phyloP scores from a whole-genome alignment of 495 filamentous ascomycete species.

The Pyrenula massariospora region DNA sequence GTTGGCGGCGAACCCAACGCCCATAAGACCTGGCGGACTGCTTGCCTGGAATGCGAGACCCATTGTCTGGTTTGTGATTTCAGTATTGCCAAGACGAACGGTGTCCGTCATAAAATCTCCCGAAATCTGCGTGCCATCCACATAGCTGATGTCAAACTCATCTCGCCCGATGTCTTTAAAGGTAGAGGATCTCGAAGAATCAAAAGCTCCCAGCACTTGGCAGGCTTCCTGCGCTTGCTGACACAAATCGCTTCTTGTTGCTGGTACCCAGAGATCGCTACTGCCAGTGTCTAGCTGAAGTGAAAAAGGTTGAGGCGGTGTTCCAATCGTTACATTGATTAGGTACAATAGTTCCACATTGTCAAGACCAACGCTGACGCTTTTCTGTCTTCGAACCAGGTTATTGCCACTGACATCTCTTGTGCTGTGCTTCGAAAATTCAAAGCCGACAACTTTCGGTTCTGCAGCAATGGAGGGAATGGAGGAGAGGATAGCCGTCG shows the following conservation, averaged over 20 bases:
- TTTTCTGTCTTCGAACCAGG: not conserved
- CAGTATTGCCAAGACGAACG: conserved; percentile 47
- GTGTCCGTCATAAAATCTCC: conserved; percentile 75
- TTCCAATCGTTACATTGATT: conserved; percentile 56
- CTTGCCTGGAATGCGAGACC: conserved; percentile 6
- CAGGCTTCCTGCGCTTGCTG: conserved; percentile 31
- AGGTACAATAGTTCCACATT: conserved; percentile 40
- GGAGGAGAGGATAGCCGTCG: not conserved
- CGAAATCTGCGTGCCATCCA: conserved; percentile 54
- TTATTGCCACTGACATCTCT: not conserved
- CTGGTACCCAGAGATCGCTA: conserved; percentile 61
- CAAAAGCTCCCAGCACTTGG: conserved; percentile 32
- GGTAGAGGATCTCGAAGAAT: conserved; percentile 52
- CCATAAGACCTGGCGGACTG: conserved; percentile 58
- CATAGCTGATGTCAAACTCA: conserved; percentile 67
- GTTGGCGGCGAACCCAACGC: conserved; percentile 66
- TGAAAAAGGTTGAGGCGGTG: conserved; percentile 44
- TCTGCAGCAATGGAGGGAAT: not conserved
- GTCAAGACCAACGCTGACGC: not conserved
- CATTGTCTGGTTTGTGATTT: conserved; percentile 35
- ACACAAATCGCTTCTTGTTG: conserved; percentile 9
- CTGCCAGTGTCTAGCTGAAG: conserved; percentile 66
- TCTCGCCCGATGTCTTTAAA: conserved; percentile 50
- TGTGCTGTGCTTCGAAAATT: not conserved
- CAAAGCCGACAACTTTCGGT: not conserved